A percentile compares a stretch with the other conserved stretches of the same genome.
These are phyloP conservation scores for Penicillium sp. DNA, from an alignment of 2,329 filamentous ascomycete species.

Conservation along the genomic window DNA sequence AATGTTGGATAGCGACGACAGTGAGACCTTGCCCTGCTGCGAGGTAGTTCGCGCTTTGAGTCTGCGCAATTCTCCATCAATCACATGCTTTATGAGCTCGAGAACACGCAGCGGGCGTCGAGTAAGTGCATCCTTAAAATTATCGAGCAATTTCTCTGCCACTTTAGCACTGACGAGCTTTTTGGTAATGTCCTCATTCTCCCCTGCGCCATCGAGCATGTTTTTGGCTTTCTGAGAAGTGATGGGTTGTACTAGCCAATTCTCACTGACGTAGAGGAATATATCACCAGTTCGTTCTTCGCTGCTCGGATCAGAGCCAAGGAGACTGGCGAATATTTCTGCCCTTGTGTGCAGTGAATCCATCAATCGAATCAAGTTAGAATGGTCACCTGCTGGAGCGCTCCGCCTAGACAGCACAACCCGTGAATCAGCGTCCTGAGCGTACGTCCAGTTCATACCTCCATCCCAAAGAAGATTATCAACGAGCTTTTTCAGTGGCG, in stretches of 20 bases:
- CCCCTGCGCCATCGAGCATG: conserved; percentile 21
- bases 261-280: conserved; percentile 45
- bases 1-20: conserved; percentile 42
- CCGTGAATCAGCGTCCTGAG: conserved; percentile 19
- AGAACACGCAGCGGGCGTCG: conserved; percentile 43
- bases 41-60: conserved; percentile 7
- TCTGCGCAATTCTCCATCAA: conserved; percentile 38
- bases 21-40: conserved; percentile 22
- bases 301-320: conserved; percentile 41
- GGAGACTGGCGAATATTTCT: conserved; percentile 39
- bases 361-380: conserved; percentile 36
- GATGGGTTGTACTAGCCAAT: conserved; percentile 40
- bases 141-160: conserved; percentile 43
- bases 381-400: conserved; percentile 9
- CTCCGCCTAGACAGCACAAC: conserved; percentile 33
- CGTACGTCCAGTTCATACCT: conserved; percentile 40
- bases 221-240: conserved; percentile 4
- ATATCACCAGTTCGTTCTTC: conserved; percentile 45
- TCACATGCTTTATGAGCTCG: conserved; percentile 44
- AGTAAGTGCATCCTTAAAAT: conserved; percentile 46
- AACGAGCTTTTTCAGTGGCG: conserved; percentile 41
- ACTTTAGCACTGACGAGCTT: conserved; percentile 45
- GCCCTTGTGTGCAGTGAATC: conserved; percentile 39
- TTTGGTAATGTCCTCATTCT: conserved; percentile 33
- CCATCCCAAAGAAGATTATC: conserved; percentile 46